Percentiles rank a stretch among this genome's conserved stretches.
These are phyloP conservation scores for Piper longum DNA, from an alignment of 164 flowering plant genomes.

Conservation along the genomic window DNA sequence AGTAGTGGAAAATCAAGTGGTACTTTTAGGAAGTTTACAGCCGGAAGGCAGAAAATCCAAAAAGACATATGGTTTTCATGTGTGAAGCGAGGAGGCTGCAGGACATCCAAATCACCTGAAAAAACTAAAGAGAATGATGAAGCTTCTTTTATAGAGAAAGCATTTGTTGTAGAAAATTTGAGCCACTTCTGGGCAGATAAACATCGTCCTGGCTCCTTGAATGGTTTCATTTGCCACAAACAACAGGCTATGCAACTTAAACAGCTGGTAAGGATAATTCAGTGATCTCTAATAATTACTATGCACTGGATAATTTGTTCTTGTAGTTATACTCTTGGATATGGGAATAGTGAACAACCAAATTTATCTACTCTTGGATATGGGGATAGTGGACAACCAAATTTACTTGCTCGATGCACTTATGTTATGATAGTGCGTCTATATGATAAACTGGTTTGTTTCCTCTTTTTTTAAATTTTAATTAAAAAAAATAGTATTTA, in stretches of 20 bases:
- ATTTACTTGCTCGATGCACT: too few relatives aligned
- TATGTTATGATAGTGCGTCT: too few relatives aligned
- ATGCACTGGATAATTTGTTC: too few relatives aligned
- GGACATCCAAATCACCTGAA: slow-evolving; percentile 41
- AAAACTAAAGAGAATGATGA: slow-evolving; percentile 29
- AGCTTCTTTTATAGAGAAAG: slow-evolving; percentile 46
- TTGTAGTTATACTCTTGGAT: too few relatives aligned
- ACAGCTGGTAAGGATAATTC: slow-evolving; percentile 34
- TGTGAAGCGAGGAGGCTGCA: slow-evolving; percentile 40
- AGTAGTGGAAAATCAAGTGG: slow-evolving; percentile 21
- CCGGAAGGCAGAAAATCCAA: slow-evolving; percentile 34
- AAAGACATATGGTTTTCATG: slow-evolving; percentile 46
- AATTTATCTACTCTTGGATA: too few relatives aligned
- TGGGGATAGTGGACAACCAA: too few relatives aligned
- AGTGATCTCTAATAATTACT: neutral
- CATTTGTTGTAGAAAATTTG: slow-evolving; percentile 49
- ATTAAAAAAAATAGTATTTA: too few relatives aligned
- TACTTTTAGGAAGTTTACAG: slow-evolving; percentile 32
- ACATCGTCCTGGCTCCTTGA: slow-evolving; percentile 46
- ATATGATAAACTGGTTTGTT: too few relatives aligned
- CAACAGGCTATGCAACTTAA: slow-evolving; percentile 54
- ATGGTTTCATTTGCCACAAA: slow-evolving; percentile 60
- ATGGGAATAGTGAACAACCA: too few relatives aligned
- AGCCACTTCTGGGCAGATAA: slow-evolving; percentile 68
- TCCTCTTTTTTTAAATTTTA: too few relatives aligned